Evolutionary conservation across 495 filamentous ascomycete species (phyloP).

Genomic region (Chaetomidium leptoderma): DNA sequence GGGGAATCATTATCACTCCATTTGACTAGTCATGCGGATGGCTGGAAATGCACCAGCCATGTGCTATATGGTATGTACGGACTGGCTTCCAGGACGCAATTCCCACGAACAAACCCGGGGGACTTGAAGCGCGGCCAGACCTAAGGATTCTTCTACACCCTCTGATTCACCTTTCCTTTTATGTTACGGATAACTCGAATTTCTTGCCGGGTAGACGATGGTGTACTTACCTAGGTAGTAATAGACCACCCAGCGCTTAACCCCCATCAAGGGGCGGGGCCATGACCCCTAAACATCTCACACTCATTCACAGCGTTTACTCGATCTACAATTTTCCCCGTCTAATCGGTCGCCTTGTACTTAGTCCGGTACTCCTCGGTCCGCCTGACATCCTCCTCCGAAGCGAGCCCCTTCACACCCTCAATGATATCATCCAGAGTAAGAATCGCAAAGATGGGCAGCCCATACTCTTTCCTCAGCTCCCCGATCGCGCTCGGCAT

Average conservation of each 20-base stretch:
- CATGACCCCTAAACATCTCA: not conserved
- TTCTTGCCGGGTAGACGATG: not conserved
- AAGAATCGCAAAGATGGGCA: constrained; percentile 54
- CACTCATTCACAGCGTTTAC: constrained; percentile 1
- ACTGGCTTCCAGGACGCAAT: no score
- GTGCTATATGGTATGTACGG: not conserved
- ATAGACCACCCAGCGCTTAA: not conserved
- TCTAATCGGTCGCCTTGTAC: constrained; percentile 61
- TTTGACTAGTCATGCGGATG: not conserved
- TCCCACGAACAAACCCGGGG: no score
- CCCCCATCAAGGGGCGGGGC: not conserved
- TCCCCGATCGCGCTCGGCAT: constrained; percentile 72
- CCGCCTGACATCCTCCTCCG: constrained; percentile 59
- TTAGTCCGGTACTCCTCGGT: constrained; percentile 74
- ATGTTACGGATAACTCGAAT: not conserved
- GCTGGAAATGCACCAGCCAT: not conserved
- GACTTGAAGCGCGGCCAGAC: not conserved
- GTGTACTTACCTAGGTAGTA: not conserved
- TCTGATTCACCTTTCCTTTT: not conserved
- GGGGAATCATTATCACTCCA: no score
- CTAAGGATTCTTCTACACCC: not conserved
- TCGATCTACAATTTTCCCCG: not conserved
- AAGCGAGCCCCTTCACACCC: constrained; percentile 49
- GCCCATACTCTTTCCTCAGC: constrained; percentile 63
- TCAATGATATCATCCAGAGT: constrained; percentile 77